Percentiles rank a stretch among this genome's conserved stretches.
Conservation (phyloP, 2,329 filamentous ascomycete species). For the Sphaerulina populicola region DNA sequence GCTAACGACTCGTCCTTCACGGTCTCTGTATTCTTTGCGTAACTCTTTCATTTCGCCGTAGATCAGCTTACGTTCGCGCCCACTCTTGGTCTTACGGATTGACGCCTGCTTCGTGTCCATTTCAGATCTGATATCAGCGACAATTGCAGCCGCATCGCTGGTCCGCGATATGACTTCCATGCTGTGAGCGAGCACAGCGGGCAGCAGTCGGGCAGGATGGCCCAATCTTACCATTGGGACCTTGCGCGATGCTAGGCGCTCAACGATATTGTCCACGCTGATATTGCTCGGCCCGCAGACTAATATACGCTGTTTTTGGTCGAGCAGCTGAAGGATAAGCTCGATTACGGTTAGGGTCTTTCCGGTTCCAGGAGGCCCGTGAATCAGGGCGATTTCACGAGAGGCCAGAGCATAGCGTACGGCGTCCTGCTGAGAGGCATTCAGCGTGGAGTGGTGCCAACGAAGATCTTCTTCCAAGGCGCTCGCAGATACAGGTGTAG, state of each 20-base stretch:
- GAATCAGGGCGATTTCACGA: conserved; percentile 76
- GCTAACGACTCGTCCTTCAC: conserved; percentile 72
- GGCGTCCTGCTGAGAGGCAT: conserved; percentile 55
- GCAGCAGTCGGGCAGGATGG: conserved; percentile 82
- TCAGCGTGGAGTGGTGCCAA: conserved; percentile 50
- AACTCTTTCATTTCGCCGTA: conserved; percentile 80
- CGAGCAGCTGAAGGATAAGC: conserved; percentile 81
- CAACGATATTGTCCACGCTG: conserved; percentile 95
- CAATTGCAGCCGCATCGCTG: conserved; percentile 80
- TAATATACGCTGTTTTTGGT: conserved; percentile 63
- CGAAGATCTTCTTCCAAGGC: conserved; percentile 41
- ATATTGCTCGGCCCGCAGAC: conserved; percentile 98
- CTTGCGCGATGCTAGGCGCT: conserved; percentile 75
- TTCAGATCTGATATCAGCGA: conserved; percentile 80
- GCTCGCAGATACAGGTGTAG: conserved; percentile 39
- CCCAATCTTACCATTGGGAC: conserved; percentile 82
- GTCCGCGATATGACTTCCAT: conserved; percentile 85
- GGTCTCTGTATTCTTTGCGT: conserved; percentile 70
- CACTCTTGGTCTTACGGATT: conserved; percentile 76
- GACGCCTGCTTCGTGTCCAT: conserved; percentile 88
- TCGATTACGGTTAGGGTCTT: conserved; percentile 97
- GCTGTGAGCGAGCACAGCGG: conserved; percentile 79
- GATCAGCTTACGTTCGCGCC: conserved; percentile 68
- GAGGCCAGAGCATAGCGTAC: conserved; percentile 75
- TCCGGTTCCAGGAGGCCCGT: conserved; percentile 90